A percentile compares a stretch with the other conserved stretches of the same genome.
Conservation (phyloP, 139 green algal species). For the Chlorella ohadii region DNA sequence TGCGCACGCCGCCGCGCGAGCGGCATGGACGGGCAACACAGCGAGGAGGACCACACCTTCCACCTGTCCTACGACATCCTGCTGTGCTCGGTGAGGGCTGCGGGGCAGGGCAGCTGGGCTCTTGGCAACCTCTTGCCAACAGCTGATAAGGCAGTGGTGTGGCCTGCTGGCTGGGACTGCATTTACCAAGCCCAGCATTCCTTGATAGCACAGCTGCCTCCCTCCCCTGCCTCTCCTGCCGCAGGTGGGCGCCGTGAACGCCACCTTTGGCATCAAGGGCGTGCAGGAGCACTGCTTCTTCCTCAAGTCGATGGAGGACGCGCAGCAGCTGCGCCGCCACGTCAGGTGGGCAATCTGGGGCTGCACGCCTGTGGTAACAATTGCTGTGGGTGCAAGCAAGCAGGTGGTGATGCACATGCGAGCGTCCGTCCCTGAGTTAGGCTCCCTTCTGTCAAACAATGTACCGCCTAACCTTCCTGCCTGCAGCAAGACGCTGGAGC, state of each 20-base stretch:
- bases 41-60: slow-evolving; percentile 2
- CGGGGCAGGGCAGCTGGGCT: too few relatives aligned
- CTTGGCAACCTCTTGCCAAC: too few relatives aligned
- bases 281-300: slow-evolving; percentile 84
- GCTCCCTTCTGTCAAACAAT: too few relatives aligned
- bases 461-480: too few relatives aligned
- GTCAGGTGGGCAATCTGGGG: slow-evolving; percentile 42
- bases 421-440: too few relatives aligned
- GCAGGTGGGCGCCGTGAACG: slow-evolving; percentile 84
- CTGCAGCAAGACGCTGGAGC: slow-evolving; percentile 53
- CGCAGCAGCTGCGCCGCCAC: slow-evolving; percentile 68
- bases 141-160: too few relatives aligned
- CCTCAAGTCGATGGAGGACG: slow-evolving; percentile 90
- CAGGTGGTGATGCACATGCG: too few relatives aligned
- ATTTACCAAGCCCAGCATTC: too few relatives aligned
- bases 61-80: not conserved
- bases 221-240: not conserved
- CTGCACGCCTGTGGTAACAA: too few relatives aligned
- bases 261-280: slow-evolving; percentile 90
- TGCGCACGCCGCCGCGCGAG: not conserved
- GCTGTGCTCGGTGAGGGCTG: not conserved
- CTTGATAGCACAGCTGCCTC: not conserved
- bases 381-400: too few relatives aligned
- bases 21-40: not conserved
- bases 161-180: too few relatives aligned